Evolutionary conservation across 805 yeast genomes (phyloP).

Genomic region (Kluyveromyces dobzhanskii): DNA sequence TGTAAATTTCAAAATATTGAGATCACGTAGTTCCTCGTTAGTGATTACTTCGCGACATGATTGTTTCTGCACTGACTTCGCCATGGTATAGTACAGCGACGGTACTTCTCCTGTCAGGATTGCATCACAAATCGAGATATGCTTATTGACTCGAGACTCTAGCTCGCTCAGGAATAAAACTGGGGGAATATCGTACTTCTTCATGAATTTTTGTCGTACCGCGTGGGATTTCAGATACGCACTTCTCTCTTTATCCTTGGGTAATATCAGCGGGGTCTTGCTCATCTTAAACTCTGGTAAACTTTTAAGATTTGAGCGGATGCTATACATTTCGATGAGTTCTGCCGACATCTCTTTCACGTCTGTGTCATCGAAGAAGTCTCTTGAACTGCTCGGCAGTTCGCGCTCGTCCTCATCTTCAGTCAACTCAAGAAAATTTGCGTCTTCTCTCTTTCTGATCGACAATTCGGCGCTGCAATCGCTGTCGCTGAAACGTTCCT

Average conservation of each 20-base stretch:
- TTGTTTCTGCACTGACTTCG: conserved; percentile 32
- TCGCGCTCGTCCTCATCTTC: neutral
- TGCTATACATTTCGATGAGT: neutral
- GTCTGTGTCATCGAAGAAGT: neutral
- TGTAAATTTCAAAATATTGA: conserved; percentile 38
- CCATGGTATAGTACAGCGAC: conserved; percentile 45
- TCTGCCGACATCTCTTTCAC: neutral
- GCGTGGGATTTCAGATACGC: neutral
- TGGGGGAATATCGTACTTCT: conserved; percentile 19
- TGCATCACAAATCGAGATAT: conserved; percentile 29
- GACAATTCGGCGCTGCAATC: neutral
- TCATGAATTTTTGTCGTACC: conserved; percentile 13
- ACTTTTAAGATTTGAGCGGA: neutral
- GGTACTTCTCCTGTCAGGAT: conserved; percentile 37
- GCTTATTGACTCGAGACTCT: conserved; percentile 22
- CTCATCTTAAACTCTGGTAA: neutral
- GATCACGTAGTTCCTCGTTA: conserved; percentile 36
- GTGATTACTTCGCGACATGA: conserved; percentile 40
- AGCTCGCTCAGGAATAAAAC: conserved; percentile 26
- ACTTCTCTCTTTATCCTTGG: neutral
- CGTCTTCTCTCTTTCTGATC: neutral
- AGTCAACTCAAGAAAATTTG: neutral
- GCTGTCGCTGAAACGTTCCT: neutral
- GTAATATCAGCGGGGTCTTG: neutral
- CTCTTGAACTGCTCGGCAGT: neutral